Evolutionary conservation across 2,329 filamentous ascomycete genomes (phyloP).

Genomic region (Arachnopeziza araneosa): DNA sequence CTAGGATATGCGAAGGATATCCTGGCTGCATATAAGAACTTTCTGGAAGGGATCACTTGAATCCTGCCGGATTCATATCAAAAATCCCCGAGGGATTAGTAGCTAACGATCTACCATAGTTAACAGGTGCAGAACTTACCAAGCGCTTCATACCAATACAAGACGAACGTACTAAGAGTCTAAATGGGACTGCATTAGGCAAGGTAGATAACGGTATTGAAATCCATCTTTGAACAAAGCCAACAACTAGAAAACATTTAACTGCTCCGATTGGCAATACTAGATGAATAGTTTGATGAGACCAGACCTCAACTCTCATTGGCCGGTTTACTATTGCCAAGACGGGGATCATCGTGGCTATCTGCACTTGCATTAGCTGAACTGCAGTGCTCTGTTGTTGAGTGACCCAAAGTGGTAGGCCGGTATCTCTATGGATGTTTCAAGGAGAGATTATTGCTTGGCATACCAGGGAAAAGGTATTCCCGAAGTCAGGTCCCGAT

Average conservation of each 20-base stretch:
- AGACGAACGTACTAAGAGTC: too few relatives aligned
- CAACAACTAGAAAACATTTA: too few relatives aligned
- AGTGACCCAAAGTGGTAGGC: not conserved
- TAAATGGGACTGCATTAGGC: too few relatives aligned
- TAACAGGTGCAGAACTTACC: not conserved
- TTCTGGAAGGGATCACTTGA: not conserved
- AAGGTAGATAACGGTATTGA: too few relatives aligned
- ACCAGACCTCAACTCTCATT: too few relatives aligned
- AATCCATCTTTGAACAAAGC: too few relatives aligned
- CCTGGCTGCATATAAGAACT: not conserved
- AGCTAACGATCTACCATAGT: not conserved
- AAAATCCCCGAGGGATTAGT: not conserved
- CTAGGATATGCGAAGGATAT: not conserved
- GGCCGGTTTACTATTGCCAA: too few relatives aligned
- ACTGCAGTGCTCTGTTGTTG: not conserved
- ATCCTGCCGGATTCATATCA: not conserved
- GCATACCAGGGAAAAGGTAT: not conserved
- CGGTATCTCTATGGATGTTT: not conserved
- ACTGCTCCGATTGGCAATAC: too few relatives aligned
- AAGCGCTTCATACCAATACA: too few relatives aligned
- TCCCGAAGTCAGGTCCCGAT: not conserved
- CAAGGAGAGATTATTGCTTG: not conserved
- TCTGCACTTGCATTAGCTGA: too few relatives aligned
- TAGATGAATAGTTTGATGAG: too few relatives aligned
- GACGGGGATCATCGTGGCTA: too few relatives aligned